These are phyloP conservation scores for Chenopodium formosanum DNA, from an alignment of 148 eudicot species.

Conservation along the genomic window DNA sequence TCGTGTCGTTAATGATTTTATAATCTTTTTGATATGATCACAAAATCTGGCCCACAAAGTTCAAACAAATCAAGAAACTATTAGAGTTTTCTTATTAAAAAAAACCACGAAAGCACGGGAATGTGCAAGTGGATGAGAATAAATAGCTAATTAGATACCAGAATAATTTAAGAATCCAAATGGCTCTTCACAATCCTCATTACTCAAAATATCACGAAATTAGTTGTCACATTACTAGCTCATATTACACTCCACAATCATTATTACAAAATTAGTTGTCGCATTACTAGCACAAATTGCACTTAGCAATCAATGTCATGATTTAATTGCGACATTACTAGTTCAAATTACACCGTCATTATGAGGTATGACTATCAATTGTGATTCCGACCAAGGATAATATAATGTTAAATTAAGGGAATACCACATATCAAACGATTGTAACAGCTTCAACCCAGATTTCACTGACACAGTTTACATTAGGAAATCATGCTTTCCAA, in stretches of 20 bases:
- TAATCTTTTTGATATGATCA: neutral
- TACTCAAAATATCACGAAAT: neutral
- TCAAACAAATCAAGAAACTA: constrained; percentile 7
- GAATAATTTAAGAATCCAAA: constrained; percentile 12
- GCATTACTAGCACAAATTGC: too few species aligned
- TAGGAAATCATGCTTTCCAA: neutral
- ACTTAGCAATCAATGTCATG: too few species aligned
- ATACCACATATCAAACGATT: neutral
- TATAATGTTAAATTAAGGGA: too few species aligned
- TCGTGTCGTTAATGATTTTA: neutral
- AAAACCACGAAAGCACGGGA: constrained; percentile 6
- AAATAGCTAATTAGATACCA: constrained; percentile 9
- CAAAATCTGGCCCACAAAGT: constrained; percentile 6
- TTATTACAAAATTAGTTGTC: neutral
- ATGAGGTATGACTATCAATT: too few species aligned
- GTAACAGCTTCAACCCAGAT: neutral
- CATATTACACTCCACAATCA: too few species aligned
- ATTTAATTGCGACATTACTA: neutral
- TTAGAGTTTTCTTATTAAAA: neutral
- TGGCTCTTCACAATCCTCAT: constrained; percentile 14
- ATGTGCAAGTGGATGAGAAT: constrained; percentile 12
- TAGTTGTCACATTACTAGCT: neutral
- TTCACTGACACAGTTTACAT: neutral
- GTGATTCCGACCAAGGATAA: too few species aligned
- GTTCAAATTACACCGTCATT: neutral